Evolutionary conservation across 768 basidiomycete species (phyloP).

Genomic region (Macrolepiota dolichaula): DNA sequence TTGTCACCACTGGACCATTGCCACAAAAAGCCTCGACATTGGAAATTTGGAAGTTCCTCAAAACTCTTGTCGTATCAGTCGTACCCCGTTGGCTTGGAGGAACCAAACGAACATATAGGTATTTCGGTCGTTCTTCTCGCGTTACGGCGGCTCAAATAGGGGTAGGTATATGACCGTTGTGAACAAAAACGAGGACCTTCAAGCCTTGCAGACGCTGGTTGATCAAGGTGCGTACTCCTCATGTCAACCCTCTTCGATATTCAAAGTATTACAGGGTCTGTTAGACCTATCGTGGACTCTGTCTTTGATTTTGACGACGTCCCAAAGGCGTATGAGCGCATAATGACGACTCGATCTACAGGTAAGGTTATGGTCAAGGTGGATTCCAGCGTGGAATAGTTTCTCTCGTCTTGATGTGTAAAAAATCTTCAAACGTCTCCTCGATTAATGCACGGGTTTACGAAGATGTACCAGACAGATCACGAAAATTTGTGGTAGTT

Average conservation of each 20-base stretch:
- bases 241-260: neutral
- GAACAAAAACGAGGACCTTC: conserved; percentile 31
- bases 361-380: conserved; percentile 69
- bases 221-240: conserved; percentile 34
- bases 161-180: conserved; percentile 30
- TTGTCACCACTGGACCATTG: conserved; percentile 49
- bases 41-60: conserved; percentile 29
- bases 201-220: conserved; percentile 32
- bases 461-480: too few relatives aligned
- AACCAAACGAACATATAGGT: conserved; percentile 43
- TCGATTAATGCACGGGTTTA: too few relatives aligned
- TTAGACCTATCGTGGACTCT: conserved; percentile 59
- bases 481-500: too few relatives aligned
- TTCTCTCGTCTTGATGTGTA: too few relatives aligned
- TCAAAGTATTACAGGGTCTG: conserved; percentile 30
- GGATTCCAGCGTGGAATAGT: conserved; percentile 17
- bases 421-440: too few relatives aligned
- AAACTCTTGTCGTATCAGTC: conserved; percentile 29
- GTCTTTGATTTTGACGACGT: conserved; percentile 54
- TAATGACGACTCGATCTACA: conserved; percentile 51
- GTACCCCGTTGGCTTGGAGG: conserved; percentile 55
- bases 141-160: neutral
- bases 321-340: conserved; percentile 57
- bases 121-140: conserved; percentile 16
- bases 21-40: conserved; percentile 27